Evolutionary conservation across 169 alveolate genomes (phyloP), one percentile per base, ranked within the genome.

Genomic region (Plasmodium sp.): DNA sequence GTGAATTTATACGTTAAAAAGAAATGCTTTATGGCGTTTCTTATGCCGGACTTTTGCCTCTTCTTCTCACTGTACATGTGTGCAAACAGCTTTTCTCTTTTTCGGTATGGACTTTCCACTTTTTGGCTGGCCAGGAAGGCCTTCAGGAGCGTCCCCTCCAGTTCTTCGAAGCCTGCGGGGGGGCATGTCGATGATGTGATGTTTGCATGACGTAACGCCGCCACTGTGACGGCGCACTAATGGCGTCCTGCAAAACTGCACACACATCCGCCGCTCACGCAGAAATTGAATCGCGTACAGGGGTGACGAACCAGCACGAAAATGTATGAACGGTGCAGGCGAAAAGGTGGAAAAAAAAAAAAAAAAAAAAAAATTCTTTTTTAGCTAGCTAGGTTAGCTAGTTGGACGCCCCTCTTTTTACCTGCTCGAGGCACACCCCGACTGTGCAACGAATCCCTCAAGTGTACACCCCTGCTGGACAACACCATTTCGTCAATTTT

Each of bases 41-140:
- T 86, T 77, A 43, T 16, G 14, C 67, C 75, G 5, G 81, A 75
- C 48, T 86, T 86, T 75, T 79, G 58, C 18, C 72, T 86, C 22
- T 86, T 86, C 51, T 77, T 86, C n/a, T 86, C 93, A 41, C 67
- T 75, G 36, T 86, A 86, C 27, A 86, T 86, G 81, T 54, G 22
- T 27, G 75, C 67, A 54, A 58, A 31, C 31, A 86, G n/a, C n/a
- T 77, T 36, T 33, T 86, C 85, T 58, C 77, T 86, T 56, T 74
- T 77, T 31, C 45, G 81, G 31, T 86, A 54, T 1, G 41, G 58
- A 18, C 36, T 10, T 77, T 79, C 48, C 36, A 51, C 18, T 51
- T 86, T 75, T 33, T 75, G 77, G 67, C 81, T 36, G 7, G 14
- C 33, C 9, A 86, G 14, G 67, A 86, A 54, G 81, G 33, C 27